Conservation (phyloP, 331 rosid species). For the Spiraea crenata region DNA sequence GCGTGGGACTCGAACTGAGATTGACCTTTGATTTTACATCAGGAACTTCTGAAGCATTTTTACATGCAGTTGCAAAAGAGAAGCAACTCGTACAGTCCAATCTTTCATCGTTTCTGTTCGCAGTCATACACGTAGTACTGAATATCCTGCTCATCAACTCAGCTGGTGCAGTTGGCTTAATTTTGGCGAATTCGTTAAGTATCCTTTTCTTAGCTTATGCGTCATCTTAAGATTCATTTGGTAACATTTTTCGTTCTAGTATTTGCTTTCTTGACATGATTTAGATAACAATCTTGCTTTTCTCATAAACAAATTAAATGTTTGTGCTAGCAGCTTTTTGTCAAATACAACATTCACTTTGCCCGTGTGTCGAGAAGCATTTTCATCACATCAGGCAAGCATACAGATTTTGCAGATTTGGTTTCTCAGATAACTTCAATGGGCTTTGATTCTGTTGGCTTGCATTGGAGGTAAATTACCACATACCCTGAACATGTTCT, state of each 20-base stretch:
- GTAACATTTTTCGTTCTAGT: not conserved
- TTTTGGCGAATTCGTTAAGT: constrained; percentile 81
- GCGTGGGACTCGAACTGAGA: not conserved
- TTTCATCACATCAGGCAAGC: too few species aligned
- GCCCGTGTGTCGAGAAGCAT: too few species aligned
- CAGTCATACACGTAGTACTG: constrained; percentile 67
- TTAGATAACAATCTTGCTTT: too few species aligned
- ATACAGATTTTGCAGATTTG: too few species aligned
- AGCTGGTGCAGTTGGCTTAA: constrained; percentile 87
- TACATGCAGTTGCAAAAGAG: constrained; percentile 88
- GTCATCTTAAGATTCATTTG: constrained; percentile 1
- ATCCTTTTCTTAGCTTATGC: constrained; percentile 47
- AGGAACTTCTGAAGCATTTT: constrained; percentile 96
- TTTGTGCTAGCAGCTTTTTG: too few species aligned
- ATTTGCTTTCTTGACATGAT: constrained; percentile 28
- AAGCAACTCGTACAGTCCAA: constrained; percentile 78
- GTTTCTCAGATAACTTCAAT: too few species aligned
- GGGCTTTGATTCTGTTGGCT: too few species aligned
- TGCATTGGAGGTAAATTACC: constrained; percentile 84
- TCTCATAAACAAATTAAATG: too few species aligned
- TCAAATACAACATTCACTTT: too few species aligned
- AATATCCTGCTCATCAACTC: constrained; percentile 63
- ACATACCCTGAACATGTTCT: constrained; percentile 18
- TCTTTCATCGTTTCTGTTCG: constrained; percentile 68
- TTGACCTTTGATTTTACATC: constrained; percentile 26